phyloP scores from a whole-genome alignment of 768 basidiomycete species.

The Russula sp. region DNA sequence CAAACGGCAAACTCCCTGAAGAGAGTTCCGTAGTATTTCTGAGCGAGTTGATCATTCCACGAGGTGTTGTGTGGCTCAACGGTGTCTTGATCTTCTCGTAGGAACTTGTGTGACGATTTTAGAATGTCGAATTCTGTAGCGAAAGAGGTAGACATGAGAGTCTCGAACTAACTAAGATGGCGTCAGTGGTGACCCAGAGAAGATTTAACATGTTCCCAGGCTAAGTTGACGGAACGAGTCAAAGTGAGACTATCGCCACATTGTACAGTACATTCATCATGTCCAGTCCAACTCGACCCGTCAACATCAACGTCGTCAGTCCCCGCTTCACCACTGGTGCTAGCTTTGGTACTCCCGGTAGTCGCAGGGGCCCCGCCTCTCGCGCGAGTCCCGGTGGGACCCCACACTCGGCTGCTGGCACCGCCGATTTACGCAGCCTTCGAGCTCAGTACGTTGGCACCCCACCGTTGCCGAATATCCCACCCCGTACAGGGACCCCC shows the following conservation, averaged over 20 bases:
- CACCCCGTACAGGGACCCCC: constrained; percentile 40
- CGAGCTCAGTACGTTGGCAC: constrained; percentile 60
- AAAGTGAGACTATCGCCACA: too few species aligned
- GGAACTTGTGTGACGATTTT: constrained; percentile 62
- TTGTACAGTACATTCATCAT: neutral
- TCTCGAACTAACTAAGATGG: constrained; percentile 4
- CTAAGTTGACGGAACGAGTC: neutral
- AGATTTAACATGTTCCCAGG: neutral
- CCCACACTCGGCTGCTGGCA: constrained; percentile 52
- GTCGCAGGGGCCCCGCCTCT: constrained; percentile 7
- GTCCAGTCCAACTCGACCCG: constrained; percentile 24
- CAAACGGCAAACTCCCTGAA: constrained; percentile 91
- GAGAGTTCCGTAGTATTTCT: constrained; percentile 81
- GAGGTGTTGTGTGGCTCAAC: constrained; percentile 35
- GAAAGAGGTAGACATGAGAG: neutral
- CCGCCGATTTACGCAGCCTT: constrained; percentile 59
- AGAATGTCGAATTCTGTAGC: constrained; percentile 69
- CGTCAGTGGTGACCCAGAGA: neutral
- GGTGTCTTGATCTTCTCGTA: constrained; percentile 47
- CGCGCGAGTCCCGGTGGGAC: constrained; percentile 27
- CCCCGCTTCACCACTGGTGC: constrained; percentile 11
- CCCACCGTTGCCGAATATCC: constrained; percentile 46
- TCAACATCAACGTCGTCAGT: constrained; percentile 27
- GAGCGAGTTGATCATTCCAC: constrained; percentile 85
- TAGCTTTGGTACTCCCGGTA: constrained; percentile 19